Base-by-base conservation (phyloP, 805 yeast species). In the Saturnispora besseyi region DNA sequence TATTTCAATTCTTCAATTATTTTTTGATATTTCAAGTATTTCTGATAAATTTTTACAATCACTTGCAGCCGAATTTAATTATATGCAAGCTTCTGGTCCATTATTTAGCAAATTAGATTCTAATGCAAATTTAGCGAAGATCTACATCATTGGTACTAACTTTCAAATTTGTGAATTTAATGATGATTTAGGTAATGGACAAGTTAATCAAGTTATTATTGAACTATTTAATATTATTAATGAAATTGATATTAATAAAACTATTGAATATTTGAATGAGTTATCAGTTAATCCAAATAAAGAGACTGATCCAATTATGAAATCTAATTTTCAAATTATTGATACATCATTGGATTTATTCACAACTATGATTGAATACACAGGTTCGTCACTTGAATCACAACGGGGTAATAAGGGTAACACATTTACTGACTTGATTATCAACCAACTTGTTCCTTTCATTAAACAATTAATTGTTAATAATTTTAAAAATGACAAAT, bases 341-440 rank as follows among this genome's bases (percentile, higher is more conserved):
- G 95, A 87, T 57, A 73, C 83, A 0, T 72, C 84, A 0, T 66
- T 90, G 22, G 98, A 91, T 62, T 63, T 91, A 31, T 70, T 87
- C 24, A 79, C 96, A 1, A 84, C 90, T 1, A 70, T 82, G 6
- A 75, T 84, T 57, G 96, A 89, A 62, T 74, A 67, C 40, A 60
- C 61, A 45, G 68, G 67, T 12, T 59, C 57, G 28, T 44, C 41
- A 10, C 13, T 51, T 12, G 48, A 46, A 31, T 36, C 41, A 26
- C 40, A 36, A 10, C 26, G 38, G 4, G 36, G 41, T 3, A 38
- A 48, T 3, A 50, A 49, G 3, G 41, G 46, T n/a, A 33, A 40
- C 4, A 31, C 45, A 10, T 52, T 65, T n/a, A 60, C 59, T 47
- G 68, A 65, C 26, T 48, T 52, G 7, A 52, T 67, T 7, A 41